A percentile compares a stretch with the other conserved stretches of the same genome.
Conservation (phyloP, 139 green algal species). For the Chlamydomonas sphaeroides region DNA sequence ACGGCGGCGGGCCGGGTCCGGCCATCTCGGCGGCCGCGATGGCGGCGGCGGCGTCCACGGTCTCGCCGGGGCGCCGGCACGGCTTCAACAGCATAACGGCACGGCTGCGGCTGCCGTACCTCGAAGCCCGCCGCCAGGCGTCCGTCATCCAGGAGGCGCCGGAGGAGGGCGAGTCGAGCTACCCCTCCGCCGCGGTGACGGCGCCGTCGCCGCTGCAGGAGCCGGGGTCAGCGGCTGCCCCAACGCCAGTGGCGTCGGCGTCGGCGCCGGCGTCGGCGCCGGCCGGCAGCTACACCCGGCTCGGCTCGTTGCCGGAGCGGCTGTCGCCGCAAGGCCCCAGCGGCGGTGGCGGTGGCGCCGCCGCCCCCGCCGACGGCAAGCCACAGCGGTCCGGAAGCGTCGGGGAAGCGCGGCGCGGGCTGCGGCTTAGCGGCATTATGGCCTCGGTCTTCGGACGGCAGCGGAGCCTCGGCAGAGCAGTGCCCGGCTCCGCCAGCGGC, state of each 20-base stretch:
- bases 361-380: not conserved
- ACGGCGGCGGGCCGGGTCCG: too few species aligned
- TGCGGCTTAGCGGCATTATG: not conserved
- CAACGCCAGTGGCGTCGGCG: not conserved
- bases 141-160: conserved; percentile 40
- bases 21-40: not conserved
- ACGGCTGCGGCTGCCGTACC: too few species aligned
- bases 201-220: not conserved
- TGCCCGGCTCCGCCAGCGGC: too few species aligned
- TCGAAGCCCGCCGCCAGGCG: not conserved
- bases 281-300: not conserved
- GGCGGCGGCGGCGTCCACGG: not conserved
- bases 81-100: not conserved
- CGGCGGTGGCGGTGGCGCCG: not conserved
- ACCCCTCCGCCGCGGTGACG: not conserved
- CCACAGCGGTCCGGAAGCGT: not conserved
- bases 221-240: not conserved
- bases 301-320: not conserved
- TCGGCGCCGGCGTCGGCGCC: too few species aligned
- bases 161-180: conserved; percentile 13
- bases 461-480: conserved; percentile 32
- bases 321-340: not conserved
- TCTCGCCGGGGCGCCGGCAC: too few species aligned
- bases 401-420: not conserved
- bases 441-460: conserved; percentile 8